phyloP scores from a whole-genome alignment of 2,329 filamentous ascomycete genomes.

The Monilinia laxa region DNA sequence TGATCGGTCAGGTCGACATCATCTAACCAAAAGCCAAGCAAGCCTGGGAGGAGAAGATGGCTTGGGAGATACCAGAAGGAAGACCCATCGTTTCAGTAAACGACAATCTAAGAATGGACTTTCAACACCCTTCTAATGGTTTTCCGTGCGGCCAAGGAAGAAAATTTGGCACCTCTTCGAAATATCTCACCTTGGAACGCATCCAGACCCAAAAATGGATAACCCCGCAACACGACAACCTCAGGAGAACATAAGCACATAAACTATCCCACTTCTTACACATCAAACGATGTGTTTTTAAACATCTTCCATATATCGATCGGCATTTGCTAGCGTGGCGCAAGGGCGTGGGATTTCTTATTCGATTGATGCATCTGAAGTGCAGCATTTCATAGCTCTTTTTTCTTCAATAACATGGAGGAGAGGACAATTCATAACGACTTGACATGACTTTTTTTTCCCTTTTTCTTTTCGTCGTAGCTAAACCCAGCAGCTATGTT shows the following conservation, averaged over 20 bases:
- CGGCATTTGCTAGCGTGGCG: slow-evolving; percentile 25
- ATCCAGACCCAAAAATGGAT: neutral
- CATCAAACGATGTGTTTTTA: slow-evolving; percentile 25
- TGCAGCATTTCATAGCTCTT: slow-evolving; percentile 14
- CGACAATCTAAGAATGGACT: slow-evolving; percentile 93
- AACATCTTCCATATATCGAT: slow-evolving; percentile 14
- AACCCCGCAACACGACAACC: neutral
- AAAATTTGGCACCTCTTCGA: neutral
- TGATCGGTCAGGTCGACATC: slow-evolving; percentile 56
- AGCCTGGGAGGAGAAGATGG: slow-evolving; percentile 47
- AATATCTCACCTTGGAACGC: neutral
- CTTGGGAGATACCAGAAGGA: slow-evolving; percentile 45
- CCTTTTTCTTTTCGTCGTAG: neutral
- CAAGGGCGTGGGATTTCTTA: slow-evolving; percentile 15
- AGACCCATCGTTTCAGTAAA: slow-evolving; percentile 77
- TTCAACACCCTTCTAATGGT: slow-evolving; percentile 58
- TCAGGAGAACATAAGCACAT: neutral
- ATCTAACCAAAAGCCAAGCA: slow-evolving; percentile 59
- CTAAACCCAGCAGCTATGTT: neutral
- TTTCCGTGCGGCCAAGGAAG: neutral
- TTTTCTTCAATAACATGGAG: neutral
- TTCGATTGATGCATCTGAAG: slow-evolving; percentile 17
- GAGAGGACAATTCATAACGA: slow-evolving; percentile 10
- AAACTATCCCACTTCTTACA: slow-evolving; percentile 17
- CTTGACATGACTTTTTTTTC: slow-evolving; percentile 12